These are phyloP conservation scores for Limonium bicolor DNA, from an alignment of 148 eudicot species.

Conservation along the genomic window DNA sequence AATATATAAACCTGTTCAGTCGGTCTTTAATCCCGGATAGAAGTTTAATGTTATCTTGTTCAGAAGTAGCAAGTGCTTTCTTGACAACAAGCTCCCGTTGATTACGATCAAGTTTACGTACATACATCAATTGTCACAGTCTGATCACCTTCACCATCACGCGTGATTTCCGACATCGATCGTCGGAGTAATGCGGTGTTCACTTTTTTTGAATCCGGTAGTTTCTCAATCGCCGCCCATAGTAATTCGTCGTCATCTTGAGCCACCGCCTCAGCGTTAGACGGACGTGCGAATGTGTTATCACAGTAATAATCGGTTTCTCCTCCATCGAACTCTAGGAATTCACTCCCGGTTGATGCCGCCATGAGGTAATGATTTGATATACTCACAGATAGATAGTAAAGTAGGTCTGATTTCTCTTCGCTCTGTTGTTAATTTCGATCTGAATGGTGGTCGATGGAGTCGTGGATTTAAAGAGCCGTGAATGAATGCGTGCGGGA, in stretches of 20 bases:
- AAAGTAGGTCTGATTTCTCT: too few relatives aligned
- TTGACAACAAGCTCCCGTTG: constrained; percentile 49
- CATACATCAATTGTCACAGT: constrained; percentile 46
- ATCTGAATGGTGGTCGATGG: too few relatives aligned
- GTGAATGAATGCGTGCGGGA: too few relatives aligned
- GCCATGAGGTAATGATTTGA: too few relatives aligned
- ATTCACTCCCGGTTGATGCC: constrained; percentile 50
- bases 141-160: constrained; percentile 4
- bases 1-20: constrained; percentile 28
- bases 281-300: constrained; percentile 32
- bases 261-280: constrained; percentile 45
- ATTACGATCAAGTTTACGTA: constrained; percentile 42
- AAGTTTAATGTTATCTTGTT: constrained; percentile 65
- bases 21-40: constrained; percentile 73
- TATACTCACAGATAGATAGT: too few relatives aligned
- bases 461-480: too few relatives aligned
- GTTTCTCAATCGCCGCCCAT: constrained; percentile 66
- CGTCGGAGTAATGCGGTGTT: constrained; percentile 39
- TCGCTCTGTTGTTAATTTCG: too few relatives aligned
- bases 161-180: constrained; percentile 8
- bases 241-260: constrained; percentile 50
- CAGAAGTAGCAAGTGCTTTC: constrained; percentile 58
- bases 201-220: constrained; percentile 43
- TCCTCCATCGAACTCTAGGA: constrained; percentile 30
- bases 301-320: constrained; percentile 14